Evolutionary conservation across 345 rosid species (phyloP), one percentile per base, ranked within the genome.

Genomic region (Lagerstroemia speciosa): DNA sequence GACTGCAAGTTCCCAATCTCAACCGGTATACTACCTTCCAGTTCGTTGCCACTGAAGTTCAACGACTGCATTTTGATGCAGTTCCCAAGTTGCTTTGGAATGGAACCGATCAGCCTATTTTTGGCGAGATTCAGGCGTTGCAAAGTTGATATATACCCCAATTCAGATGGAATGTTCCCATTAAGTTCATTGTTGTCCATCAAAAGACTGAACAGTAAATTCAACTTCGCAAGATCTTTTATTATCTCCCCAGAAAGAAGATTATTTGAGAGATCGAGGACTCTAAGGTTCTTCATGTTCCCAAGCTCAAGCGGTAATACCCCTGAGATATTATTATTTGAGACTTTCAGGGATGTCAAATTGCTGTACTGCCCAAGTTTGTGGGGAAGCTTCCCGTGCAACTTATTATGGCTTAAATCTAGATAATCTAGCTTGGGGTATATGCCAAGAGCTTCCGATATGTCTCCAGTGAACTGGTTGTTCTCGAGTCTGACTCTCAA

Each of bases 401-500:
- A 5, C 3, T 30, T 12, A 10, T 73, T 73, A 36, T 61, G 20
- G 15, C 75, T 72, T 45, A 78, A 57, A 8, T 69, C 69, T 3
- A 75, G 24, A 11, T 34, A 69, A 26, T 48, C 5, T 57, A 78
- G 14, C 10, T 43, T 6, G 10, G 76, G 78, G 24, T 62, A 58
- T 3, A 30, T 29, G n/a, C 72, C 70, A 22, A 78, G 57, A 30
- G 52, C 66, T 7, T 72, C 52, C 0, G 68, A 3, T 29, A 73
- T 43, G 43, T 79, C 71, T 20, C 83, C 83, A 1, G 66, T 62
- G 9, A 80, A 65, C 20, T 34, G 80, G 78, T 80, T 77, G 53
- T 68, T n/a, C 0, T 74, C 60, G 34, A 79, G 77, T 31, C 67
- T 63, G 1, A 69, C 52, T 32, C 78, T 70, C 1, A 1, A 0